Conservation (phyloP, 1,139 yeast genomes). For the Hemisphaericaspora xylanilytica region DNA sequence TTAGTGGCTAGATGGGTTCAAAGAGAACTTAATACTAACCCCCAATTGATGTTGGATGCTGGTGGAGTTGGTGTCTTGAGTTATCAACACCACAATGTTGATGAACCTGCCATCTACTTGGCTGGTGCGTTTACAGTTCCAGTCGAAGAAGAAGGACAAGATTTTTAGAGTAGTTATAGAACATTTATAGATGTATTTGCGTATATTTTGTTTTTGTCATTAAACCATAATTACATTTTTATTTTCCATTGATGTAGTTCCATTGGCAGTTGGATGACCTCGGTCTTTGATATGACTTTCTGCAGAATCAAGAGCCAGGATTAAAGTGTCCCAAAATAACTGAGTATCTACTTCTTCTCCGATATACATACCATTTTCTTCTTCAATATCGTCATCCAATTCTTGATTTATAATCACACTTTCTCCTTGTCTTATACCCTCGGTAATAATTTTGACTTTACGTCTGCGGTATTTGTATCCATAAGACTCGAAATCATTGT, state of each 20-base stretch:
- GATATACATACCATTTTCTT: constrained; percentile 43
- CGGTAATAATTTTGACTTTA: constrained; percentile 22
- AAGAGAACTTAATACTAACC: constrained; percentile 57
- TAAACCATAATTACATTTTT: neutral
- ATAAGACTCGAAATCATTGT: constrained; percentile 28
- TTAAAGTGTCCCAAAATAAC: constrained; percentile 54
- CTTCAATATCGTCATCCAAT: constrained; percentile 24
- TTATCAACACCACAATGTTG: constrained; percentile 78
- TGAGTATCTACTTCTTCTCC: constrained; percentile 44
- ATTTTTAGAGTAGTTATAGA: constrained; percentile 15
- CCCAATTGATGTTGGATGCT: constrained; percentile 83
- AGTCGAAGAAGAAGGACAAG: constrained; percentile 44
- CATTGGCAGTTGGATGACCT: too few species aligned
- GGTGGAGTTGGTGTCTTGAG: constrained; percentile 94
- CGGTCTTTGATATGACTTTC: constrained; percentile 13
- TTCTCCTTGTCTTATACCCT: constrained; percentile 36
- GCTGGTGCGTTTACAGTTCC: constrained; percentile 81
- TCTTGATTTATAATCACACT: constrained; percentile 26
- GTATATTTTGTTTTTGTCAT: neutral
- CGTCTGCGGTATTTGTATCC: constrained; percentile 31
- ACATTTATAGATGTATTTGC: neutral
- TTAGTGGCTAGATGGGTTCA: constrained; percentile 87
- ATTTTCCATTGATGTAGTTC: constrained; percentile 1
- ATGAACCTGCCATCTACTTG: constrained; percentile 82
- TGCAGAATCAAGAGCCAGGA: constrained; percentile 36